phyloP scores from a whole-genome alignment of 2,329 filamentous ascomycete genomes.

The Colletotrichum coccodes region DNA sequence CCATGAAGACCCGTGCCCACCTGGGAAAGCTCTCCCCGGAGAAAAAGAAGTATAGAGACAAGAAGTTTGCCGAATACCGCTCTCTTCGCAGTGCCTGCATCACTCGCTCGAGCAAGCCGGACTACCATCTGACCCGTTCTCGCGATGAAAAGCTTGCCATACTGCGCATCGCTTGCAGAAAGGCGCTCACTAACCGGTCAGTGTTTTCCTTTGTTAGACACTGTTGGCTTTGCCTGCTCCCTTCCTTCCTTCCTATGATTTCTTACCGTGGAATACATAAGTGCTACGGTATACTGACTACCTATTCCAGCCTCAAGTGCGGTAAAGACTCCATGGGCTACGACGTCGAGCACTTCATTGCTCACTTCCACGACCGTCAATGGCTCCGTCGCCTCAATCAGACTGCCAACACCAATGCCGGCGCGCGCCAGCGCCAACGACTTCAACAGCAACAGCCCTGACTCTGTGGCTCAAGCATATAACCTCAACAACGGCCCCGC shows the following conservation, averaged over 20 bases:
- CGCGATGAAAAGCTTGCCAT: background rate
- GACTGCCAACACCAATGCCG: background rate
- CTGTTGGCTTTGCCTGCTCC: background rate
- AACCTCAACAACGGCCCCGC: too few relatives aligned
- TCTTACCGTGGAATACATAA: background rate
- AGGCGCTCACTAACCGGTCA: background rate
- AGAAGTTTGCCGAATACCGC: constrained; percentile 15
- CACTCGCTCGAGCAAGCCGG: background rate
- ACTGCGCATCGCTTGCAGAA: background rate
- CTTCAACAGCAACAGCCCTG: too few relatives aligned
- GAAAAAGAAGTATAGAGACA: background rate
- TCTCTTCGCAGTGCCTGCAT: constrained; percentile 2
- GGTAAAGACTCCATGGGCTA: background rate
- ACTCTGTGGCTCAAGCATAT: too few relatives aligned
- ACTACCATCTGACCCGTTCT: background rate
- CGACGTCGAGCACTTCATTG: background rate
- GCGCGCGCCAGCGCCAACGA: too few relatives aligned
- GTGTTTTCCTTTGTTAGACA: background rate
- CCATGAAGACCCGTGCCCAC: background rate
- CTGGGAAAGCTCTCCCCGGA: background rate
- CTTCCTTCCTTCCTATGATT: background rate
- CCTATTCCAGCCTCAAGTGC: background rate
- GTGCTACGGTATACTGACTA: background rate
- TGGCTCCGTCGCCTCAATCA: background rate
- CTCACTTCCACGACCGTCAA: constrained; percentile 20